Evolutionary conservation across 2,329 filamentous ascomycete species (phyloP), one percentile per base, ranked within the genome.

Genomic region (Rhynchosporium secalis): DNA sequence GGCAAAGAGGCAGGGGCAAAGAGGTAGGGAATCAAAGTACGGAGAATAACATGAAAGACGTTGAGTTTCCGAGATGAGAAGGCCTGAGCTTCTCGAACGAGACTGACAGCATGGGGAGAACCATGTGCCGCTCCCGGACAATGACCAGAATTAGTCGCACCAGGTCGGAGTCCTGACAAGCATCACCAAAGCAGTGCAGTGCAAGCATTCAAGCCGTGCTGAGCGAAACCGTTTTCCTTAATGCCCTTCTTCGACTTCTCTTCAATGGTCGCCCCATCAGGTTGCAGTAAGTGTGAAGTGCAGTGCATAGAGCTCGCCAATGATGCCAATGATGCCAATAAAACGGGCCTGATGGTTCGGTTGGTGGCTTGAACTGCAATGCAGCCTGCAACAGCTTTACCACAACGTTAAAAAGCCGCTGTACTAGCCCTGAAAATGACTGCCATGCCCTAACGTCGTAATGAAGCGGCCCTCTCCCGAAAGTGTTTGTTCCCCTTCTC

Each of bases 121-220:
- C 63, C 61, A 59, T 68, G 68, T 68, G 65, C 66, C 65, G 68
- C 55, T 68, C 65, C 60, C 65, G 66, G 66, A 61, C 65, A 51
- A 61, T 61, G 58, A 56, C 62, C 64, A 60, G 65, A 68, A 70
- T 60, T 41, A 58, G 67, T 62, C 62, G 38, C 20, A 20, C 20
- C 20, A 20, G 20, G 20, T 20, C 20, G 43, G 63, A 66, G 59
- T 66, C 67, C 67, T 62, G 56, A 58, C 65, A 68, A 54, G 64
- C 65, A 68, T 66, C 7, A 61, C 62, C 6, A 47, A 69, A 62
- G 41, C 3, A 54, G 69, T n/a, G 51, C 65, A 70, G 67, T 48
- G 56, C 47, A 52, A 47, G 26, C 52, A 15, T 55, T 29, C 36
- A 31, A 45, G 47, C 57, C 47, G 49, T 52, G n/a, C 51, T 56